phyloP scores from a whole-genome alignment of 2,329 filamentous ascomycete genomes.

The Aureobasidium sp. region DNA sequence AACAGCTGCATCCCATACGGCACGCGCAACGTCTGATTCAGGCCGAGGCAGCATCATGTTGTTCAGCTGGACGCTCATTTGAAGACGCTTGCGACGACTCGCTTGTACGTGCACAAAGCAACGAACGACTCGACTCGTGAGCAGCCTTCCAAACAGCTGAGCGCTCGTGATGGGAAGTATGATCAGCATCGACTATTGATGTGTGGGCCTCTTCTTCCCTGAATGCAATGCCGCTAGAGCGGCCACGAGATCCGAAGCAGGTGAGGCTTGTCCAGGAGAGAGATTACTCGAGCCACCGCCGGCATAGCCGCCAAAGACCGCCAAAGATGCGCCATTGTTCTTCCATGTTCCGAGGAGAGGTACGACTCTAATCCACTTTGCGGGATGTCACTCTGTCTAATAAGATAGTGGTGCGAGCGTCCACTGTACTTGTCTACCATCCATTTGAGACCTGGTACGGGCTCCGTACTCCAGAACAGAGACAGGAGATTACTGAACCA shows the following conservation, averaged over 20 bases:
- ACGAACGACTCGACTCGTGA: not conserved
- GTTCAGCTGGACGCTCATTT: not conserved
- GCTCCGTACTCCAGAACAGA: not conserved
- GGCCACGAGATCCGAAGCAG: constrained; percentile 8
- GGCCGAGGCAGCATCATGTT: not conserved
- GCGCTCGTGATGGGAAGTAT: not conserved
- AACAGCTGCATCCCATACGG: not conserved
- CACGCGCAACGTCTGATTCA: not conserved
- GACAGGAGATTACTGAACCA: constrained; percentile 4
- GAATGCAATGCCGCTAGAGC: constrained; percentile 3
- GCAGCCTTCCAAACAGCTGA: not conserved
- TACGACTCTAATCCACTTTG: not conserved
- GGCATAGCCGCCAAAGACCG: not conserved
- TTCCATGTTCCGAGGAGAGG: not conserved
- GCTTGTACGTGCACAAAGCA: not conserved
- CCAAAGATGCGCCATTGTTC: not conserved
- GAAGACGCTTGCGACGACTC: not conserved
- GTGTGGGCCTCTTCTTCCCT: not conserved
- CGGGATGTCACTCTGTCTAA: not conserved
- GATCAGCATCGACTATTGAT: constrained; percentile 4
- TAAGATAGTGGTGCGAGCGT: not conserved
- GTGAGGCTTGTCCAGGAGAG: not conserved
- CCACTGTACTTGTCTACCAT: not conserved
- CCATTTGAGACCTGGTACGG: not conserved
- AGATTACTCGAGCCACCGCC: not conserved